These are phyloP conservation scores for Aschersonia sp. DNA, from an alignment of 2,329 filamentous ascomycete species.

Conservation along the genomic window DNA sequence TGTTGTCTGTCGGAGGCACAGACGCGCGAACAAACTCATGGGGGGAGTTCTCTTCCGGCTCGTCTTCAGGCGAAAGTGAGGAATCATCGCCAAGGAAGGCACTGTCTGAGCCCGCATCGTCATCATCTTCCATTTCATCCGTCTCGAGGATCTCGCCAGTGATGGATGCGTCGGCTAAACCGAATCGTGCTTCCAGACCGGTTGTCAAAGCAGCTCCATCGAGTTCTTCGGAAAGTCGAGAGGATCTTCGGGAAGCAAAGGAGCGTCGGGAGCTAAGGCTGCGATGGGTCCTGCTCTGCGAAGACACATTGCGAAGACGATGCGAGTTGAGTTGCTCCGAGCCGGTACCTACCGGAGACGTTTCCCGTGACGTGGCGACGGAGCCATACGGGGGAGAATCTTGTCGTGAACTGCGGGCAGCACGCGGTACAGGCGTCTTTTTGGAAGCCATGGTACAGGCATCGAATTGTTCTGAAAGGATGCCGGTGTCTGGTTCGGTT, in stretches of 20 bases:
- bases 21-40: conserved; percentile 71
- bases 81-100: conserved; percentile 21
- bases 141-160: conserved; percentile 29
- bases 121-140: conserved; percentile 17
- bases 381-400: conserved; percentile 23
- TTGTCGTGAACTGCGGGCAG: conserved; percentile 11
- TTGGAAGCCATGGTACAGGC: conserved; percentile 18
- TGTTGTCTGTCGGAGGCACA: conserved; percentile 62
- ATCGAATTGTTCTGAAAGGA: conserved; percentile 4
- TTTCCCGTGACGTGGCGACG: conserved; percentile 19
- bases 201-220: conserved; percentile 35
- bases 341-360: conserved; percentile 20
- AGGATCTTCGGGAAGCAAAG: conserved; percentile 10
- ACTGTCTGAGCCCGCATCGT: conserved; percentile 21
- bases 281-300: conserved; percentile 12
- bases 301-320: conserved; percentile 18
- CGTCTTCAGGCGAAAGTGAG: conserved; percentile 15
- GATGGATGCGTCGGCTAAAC: conserved; percentile 32
- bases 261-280: conserved; percentile 19
- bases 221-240: conserved; percentile 30
- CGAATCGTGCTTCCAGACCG: conserved; percentile 38
- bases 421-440: conserved; percentile 21
- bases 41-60: conserved; percentile 54
- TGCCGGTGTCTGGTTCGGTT: conserved; percentile 7
- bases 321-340: conserved; percentile 15